phyloP scores from a whole-genome alignment of 768 basidiomycete species.

The Calvatia gigantea region DNA sequence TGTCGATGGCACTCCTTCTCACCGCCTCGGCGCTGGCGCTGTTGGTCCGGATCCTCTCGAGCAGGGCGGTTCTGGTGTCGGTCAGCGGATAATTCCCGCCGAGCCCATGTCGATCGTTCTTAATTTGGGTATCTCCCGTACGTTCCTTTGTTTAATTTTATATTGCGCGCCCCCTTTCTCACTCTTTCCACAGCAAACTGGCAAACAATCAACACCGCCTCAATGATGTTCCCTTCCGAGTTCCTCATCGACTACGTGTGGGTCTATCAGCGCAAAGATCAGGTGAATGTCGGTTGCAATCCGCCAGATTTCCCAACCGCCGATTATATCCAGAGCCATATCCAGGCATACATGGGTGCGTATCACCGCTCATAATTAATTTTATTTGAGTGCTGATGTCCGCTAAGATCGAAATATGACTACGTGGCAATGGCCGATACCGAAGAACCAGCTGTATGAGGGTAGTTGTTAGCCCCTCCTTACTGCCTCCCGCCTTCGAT shows the following conservation, averaged over 20 bases:
- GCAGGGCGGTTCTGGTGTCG: constrained; percentile 41
- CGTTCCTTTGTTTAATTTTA: constrained; percentile 18
- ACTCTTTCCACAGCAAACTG: constrained; percentile 49
- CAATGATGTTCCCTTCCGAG: constrained; percentile 67
- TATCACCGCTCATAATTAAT: constrained; percentile 14
- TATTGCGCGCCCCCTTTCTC: neutral
- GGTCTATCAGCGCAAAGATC: constrained; percentile 67
- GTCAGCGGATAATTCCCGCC: constrained; percentile 55
- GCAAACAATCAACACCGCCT: constrained; percentile 52
- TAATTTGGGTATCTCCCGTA: constrained; percentile 62
- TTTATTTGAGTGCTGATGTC: neutral
- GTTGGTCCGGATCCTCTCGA: constrained; percentile 36
- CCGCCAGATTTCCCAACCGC: constrained; percentile 64
- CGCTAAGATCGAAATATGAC: constrained; percentile 40
- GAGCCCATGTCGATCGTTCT: constrained; percentile 60
- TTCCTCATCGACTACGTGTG: constrained; percentile 78
- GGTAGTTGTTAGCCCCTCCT: neutral
- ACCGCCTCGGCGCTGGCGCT: constrained; percentile 50
- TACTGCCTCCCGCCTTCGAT: neutral
- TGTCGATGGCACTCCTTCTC: constrained; percentile 50
- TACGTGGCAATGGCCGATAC: constrained; percentile 37
- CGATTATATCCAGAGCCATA: constrained; percentile 55
- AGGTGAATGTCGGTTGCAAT: constrained; percentile 62
- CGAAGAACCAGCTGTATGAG: constrained; percentile 28
- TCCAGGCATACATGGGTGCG: constrained; percentile 57